Percentiles rank a stretch among this genome's conserved stretches.
Evolutionary conservation across 768 basidiomycete genomes (phyloP).

Genomic region (Tephrocybe sp.): DNA sequence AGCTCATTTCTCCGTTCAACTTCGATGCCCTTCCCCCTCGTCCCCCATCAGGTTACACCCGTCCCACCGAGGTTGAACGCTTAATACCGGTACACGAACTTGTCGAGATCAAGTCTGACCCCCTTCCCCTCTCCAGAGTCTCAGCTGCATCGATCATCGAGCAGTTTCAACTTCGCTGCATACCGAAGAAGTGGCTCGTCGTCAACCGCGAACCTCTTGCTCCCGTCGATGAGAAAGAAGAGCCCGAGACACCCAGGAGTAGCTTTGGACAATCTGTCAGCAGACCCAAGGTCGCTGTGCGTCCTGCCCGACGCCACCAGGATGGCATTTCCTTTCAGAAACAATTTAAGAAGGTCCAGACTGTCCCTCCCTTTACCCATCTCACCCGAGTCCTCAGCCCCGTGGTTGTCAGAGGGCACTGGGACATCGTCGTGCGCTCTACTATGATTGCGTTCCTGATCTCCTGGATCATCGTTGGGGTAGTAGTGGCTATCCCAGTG

Average conservation of each 20-base stretch:
- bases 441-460: constrained; percentile 45
- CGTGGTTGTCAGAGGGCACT: constrained; percentile 74
- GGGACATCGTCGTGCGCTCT: constrained; percentile 79
- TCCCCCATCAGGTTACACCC: constrained; percentile 6
- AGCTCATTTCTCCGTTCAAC: constrained; percentile 43
- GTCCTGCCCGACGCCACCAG: constrained; percentile 13
- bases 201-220: constrained; percentile 3
- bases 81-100: constrained; percentile 10
- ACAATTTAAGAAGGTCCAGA: constrained; percentile 44
- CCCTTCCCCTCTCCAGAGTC: constrained; percentile 19
- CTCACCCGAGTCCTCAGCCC: constrained; percentile 70
- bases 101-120: constrained; percentile 21
- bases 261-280: constrained; percentile 11
- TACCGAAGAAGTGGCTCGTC: constrained; percentile 36
- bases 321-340: constrained; percentile 14
- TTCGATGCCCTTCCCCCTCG: constrained; percentile 50
- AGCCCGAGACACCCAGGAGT: constrained; percentile 17
- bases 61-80: not conserved
- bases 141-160: constrained; percentile 33
- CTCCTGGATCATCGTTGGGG: constrained; percentile 39
- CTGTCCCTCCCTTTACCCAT: constrained; percentile 74
- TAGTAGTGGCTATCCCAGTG: constrained; percentile 33
- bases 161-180: constrained; percentile 44
- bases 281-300: constrained; percentile 5
- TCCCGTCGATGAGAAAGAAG: constrained; percentile 2